These are phyloP conservation scores for Cruciata laevipes DNA, from an alignment of 257 asterid genomes.

Conservation along the genomic window DNA sequence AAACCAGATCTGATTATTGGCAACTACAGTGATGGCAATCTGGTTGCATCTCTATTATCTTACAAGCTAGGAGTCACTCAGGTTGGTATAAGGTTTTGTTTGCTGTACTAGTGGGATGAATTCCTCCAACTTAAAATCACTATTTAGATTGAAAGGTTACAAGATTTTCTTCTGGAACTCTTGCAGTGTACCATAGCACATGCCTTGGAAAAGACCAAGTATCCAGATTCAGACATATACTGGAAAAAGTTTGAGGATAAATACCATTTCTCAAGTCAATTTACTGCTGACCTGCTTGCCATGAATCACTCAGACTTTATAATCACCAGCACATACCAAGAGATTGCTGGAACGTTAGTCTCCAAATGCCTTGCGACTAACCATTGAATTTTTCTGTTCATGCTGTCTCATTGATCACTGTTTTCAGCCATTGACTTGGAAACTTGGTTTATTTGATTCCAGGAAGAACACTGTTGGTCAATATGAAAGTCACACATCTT, in stretches of 20 bases:
- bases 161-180: neutral
- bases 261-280: slow-evolving; percentile 92
- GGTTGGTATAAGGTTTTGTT: slow-evolving; percentile 32
- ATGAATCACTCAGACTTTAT: slow-evolving; percentile 94
- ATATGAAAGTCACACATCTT: slow-evolving; percentile 80
- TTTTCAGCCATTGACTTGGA: neutral
- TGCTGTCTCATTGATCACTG: neutral
- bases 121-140: neutral
- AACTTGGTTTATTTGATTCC: slow-evolving; percentile 21
- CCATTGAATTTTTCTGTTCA: neutral
- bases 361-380: neutral
- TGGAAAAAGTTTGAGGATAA: slow-evolving; percentile 88
- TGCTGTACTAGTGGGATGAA: neutral
- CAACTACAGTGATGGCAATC: slow-evolving; percentile 97
- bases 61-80: slow-evolving; percentile 89
- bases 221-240: slow-evolving; percentile 94
- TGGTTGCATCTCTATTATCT: slow-evolving; percentile 82
- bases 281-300: slow-evolving; percentile 94
- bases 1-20: slow-evolving; percentile 80
- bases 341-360: slow-evolving; percentile 97
- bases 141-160: neutral
- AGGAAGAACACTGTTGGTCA: slow-evolving; percentile 93
- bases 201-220: slow-evolving; percentile 96
- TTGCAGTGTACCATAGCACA: slow-evolving; percentile 94
- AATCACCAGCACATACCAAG: slow-evolving; percentile 96